Evolutionary conservation across 441 rosid species (phyloP).

Genomic region (Mallotus repandus): DNA sequence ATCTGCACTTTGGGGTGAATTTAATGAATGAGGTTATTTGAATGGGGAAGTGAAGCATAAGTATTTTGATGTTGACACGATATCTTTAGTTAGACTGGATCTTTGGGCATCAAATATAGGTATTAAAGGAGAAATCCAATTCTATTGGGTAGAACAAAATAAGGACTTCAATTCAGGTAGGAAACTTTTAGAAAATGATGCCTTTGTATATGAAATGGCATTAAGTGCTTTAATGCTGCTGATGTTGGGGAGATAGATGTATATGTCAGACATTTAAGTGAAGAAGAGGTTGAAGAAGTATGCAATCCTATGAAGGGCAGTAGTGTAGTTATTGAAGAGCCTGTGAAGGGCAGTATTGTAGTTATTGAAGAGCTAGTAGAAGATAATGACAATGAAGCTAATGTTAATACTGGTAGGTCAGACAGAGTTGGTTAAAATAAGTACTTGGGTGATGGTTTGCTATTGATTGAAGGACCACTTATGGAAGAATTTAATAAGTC

Average conservation of each 20-base stretch:
- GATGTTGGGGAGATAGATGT: neutral
- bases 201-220: neutral
- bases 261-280: neutral
- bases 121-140: fast-evolving
- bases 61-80: neutral
- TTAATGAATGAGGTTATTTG: neutral
- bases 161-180: neutral
- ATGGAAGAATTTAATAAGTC: no score
- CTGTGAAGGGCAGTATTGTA: no score
- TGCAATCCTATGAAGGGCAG: no score
- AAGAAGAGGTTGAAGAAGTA: neutral
- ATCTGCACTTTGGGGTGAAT: neutral
- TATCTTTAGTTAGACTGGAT: neutral
- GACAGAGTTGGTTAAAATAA: no score
- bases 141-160: neutral
- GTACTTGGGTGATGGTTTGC: no score
- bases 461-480: no score
- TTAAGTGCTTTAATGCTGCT: neutral
- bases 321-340: no score
- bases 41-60: no score
- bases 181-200: neutral
- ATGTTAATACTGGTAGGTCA: no score
- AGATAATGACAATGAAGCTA: no score
- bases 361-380: no score
- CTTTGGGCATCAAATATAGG: neutral